Base-by-base conservation (phyloP, 2,329 filamentous ascomycete genomes). In the Diplodia mutila region DNA sequence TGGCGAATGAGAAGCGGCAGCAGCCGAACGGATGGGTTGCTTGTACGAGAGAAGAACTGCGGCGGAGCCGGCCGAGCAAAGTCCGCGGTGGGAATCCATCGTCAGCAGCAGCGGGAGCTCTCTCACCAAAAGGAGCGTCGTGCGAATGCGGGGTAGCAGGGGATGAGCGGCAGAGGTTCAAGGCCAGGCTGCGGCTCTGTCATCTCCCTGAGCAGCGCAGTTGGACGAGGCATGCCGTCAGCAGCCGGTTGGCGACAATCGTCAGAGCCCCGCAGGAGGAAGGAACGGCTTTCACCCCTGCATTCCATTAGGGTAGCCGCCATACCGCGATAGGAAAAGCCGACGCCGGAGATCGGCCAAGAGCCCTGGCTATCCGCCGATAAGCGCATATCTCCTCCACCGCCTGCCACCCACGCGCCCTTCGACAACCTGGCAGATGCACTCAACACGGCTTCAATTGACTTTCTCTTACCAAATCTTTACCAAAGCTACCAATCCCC, bases 381-480 rank as follows among this genome's bases (percentile, higher is more conserved):
- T 63, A 63, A 63, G 59, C 59, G 59, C 59, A 63, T n/a, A 61
- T 61, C 57, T 61, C 57, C 57, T 46, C 39, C 59, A 46, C 39
- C 57, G 39, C 59, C 42, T 25, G 3, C 11, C 32, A 25, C 37
- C n/a, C 49, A 14, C 46, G 29, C 59, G 59, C 59, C 59, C 59
- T 63, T 23, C 46, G 42, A 51, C 29, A 37, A 11, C 25, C 27
- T 23, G 25, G 42, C 25, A 18, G 18, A 16, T 34, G 55, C 48
- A 42, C 54, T 9, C 21, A 7, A 16, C 32, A 11, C 53, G 29
- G 8, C 12, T 12, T 29, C 59, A 49, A 63, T 63, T 63, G 59
- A 25, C 59, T 37, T 39, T 51, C 42, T 63, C 46, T 27, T 51
- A 51, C 59, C 59, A 25, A 29, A 37, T 51, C 27, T 32, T 52